Evolutionary conservation across 352 stramenopile genomes (phyloP).

Genomic region (Lagenidium giganteum): DNA sequence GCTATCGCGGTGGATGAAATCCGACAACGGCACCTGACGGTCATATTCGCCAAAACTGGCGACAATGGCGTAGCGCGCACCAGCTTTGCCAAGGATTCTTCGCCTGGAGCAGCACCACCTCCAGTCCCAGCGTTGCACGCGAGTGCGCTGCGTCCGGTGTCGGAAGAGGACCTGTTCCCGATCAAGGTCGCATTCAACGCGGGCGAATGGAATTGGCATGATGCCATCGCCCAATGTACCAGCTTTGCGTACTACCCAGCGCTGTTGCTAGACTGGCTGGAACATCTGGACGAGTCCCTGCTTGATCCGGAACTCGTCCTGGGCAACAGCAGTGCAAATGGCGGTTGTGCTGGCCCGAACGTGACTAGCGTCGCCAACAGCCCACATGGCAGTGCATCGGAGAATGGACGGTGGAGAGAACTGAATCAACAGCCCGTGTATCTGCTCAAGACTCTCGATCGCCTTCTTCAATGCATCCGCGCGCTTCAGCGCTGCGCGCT

Average conservation of each 20-base stretch:
- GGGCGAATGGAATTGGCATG: conserved; percentile 59
- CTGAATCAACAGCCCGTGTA: conserved; percentile 54
- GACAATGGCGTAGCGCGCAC: conserved; percentile 1
- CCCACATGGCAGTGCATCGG: too few species aligned
- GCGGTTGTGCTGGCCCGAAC: conserved; percentile 2
- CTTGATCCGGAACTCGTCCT: conserved; percentile 26
- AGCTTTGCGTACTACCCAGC: conserved; percentile 20
- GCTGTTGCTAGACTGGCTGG: conserved; percentile 78
- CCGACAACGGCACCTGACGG: conserved; percentile 9
- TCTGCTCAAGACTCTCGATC: conserved; percentile 53
- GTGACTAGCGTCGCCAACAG: too few species aligned
- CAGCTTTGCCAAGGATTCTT: too few species aligned
- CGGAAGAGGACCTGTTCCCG: conserved; percentile 44
- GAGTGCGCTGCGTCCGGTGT: conserved; percentile 6
- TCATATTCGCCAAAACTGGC: conserved; percentile 10
- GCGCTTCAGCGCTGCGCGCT: too few species aligned
- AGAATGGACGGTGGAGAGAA: conserved; percentile 33
- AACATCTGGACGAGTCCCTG: conserved; percentile 61
- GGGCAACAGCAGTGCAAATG: conserved; percentile 6
- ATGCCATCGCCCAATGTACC: conserved; percentile 24
- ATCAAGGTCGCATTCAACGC: conserved; percentile 78
- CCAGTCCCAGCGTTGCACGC: conserved; percentile 18
- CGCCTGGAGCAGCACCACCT: conserved; percentile 11
- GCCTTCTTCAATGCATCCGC: conserved; percentile 43
- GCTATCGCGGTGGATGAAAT: conserved; percentile 6